These are phyloP conservation scores for Oxytropis ochrocephala DNA, from an alignment of 306 rosid species.

Conservation along the genomic window DNA sequence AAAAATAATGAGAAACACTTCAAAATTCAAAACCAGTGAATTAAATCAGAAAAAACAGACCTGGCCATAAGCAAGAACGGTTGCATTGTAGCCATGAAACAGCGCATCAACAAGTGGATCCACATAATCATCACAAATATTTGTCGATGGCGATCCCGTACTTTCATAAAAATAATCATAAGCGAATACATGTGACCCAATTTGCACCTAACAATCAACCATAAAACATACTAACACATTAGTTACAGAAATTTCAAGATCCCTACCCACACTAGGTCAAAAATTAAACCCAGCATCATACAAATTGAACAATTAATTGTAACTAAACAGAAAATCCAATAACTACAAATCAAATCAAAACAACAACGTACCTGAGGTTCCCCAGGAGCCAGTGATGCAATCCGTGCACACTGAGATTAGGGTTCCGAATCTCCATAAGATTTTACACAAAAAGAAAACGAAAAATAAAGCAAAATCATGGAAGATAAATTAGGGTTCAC, in stretches of 20 bases:
- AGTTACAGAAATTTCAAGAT: neutral
- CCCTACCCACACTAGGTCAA: neutral
- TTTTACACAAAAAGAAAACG: no score
- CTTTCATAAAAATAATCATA: conserved; percentile 74
- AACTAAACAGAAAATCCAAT: neutral
- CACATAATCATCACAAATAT: conserved; percentile 68
- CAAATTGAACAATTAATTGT: neutral
- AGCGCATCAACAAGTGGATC: conserved; percentile 87
- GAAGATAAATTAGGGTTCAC: no score
- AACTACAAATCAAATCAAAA: neutral
- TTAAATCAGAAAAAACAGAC: conserved; percentile 22
- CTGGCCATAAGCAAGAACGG: conserved; percentile 98
- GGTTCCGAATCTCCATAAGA: no score
- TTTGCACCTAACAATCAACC: conserved; percentile 54
- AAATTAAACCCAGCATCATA: neutral
- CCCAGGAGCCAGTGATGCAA: conserved; percentile 75
- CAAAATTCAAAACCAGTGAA: neutral
- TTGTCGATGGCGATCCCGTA: conserved; percentile 36
- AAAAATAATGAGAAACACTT: neutral
- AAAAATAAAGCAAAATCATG: no score
- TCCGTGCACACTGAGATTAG: no score
- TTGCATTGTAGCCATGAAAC: conserved; percentile 85
- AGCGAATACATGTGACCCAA: conserved; percentile 81
- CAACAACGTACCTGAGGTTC: conserved; percentile 62
- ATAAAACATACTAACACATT: neutral